Conservation (phyloP, 345 rosid species). For the Iberis pinnata region DNA sequence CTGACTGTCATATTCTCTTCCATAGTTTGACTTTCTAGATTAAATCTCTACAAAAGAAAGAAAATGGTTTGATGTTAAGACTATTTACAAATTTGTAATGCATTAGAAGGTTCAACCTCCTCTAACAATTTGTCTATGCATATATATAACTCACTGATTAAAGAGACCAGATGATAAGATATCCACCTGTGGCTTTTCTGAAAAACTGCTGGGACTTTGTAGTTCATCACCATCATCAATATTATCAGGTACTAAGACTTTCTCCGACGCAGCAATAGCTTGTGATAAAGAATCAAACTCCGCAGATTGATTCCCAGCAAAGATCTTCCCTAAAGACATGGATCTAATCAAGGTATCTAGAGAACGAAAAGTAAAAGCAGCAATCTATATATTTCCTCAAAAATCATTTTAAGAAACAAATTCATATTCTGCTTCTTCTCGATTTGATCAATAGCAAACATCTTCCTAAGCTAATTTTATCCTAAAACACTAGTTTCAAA, state of each 20-base stretch:
- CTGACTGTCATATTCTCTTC: slow-evolving; percentile 35
- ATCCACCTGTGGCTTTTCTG: slow-evolving; percentile 54
- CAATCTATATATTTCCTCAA: not conserved
- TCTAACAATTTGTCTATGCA: not conserved
- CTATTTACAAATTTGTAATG: not conserved
- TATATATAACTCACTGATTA: slow-evolving; percentile 14
- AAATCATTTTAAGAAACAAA: not conserved
- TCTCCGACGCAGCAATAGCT: slow-evolving; percentile 47
- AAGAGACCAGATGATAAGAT: slow-evolving; percentile 12
- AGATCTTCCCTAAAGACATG: slow-evolving; percentile 68
- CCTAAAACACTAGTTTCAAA: not conserved
- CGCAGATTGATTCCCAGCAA: slow-evolving; percentile 50
- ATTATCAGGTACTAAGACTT: slow-evolving; percentile 60
- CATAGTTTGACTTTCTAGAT: slow-evolving; percentile 36
- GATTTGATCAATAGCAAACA: slow-evolving; percentile 1
- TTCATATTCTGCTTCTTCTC: not conserved
- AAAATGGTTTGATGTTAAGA: not conserved
- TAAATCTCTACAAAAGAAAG: slow-evolving; percentile 33
- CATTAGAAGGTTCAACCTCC: slow-evolving; percentile 4
- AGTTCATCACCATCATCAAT: slow-evolving; percentile 36
- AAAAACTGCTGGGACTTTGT: slow-evolving; percentile 35
- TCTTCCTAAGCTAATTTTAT: not conserved
- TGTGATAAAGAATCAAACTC: slow-evolving; percentile 44
- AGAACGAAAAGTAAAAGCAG: not conserved
- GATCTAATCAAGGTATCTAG: slow-evolving; percentile 24